Evolutionary conservation across 192 early-diverging fungal species (phyloP).

Genomic region (Jimgerdemannia flammicorona): DNA sequence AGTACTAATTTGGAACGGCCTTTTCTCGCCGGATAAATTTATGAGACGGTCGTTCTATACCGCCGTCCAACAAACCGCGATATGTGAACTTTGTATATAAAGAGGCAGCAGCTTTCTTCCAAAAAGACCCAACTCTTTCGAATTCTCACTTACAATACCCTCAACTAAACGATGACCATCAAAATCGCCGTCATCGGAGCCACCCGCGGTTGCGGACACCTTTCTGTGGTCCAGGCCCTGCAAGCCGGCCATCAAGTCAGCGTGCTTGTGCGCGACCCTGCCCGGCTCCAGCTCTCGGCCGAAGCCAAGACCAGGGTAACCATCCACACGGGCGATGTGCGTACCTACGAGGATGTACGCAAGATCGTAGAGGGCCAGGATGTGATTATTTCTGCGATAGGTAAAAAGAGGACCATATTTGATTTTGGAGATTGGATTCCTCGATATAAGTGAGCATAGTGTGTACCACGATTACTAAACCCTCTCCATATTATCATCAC

Average conservation of each 20-base stretch:
- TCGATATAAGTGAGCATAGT: not conserved
- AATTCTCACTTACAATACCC: not conserved
- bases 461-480: not conserved
- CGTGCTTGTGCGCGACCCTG: slow-evolving; percentile 1
- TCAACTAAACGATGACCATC: not conserved
- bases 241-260: slow-evolving; percentile 1
- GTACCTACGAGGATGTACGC: not conserved
- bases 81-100: too few species aligned
- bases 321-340: not conserved
- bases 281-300: not conserved
- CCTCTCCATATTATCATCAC: not conserved
- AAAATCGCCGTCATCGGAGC: not conserved
- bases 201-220: not conserved
- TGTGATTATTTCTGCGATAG: not conserved
- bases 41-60: too few species aligned
- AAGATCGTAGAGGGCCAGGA: not conserved
- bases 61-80: too few species aligned
- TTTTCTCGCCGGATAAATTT: too few species aligned
- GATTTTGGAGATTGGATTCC: not conserved
- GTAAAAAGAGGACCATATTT: not conserved
- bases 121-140: too few species aligned
- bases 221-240: not conserved
- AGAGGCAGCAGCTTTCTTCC: too few species aligned
- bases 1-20: too few species aligned
- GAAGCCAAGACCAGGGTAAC: not conserved